These are phyloP conservation scores for barley (Hordeum vulgare) DNA, from an alignment of 176 grass and related monocot genomes.

Conservation along the genomic window DNA sequence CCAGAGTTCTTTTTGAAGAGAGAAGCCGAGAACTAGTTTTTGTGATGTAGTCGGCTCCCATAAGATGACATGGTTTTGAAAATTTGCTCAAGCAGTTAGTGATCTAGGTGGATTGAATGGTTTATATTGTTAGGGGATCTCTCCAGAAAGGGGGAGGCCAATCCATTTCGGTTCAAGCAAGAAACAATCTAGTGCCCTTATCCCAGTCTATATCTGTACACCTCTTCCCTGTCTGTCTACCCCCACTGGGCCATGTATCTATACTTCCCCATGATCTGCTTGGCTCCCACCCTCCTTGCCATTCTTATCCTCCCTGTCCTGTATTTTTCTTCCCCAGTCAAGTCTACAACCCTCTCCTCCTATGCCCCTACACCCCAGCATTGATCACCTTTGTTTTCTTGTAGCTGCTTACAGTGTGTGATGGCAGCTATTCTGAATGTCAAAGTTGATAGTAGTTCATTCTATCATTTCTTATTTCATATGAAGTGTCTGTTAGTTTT, in stretches of 20 bases:
- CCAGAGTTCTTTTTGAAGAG: not conserved
- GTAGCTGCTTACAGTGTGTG: not conserved
- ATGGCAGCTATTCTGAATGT: not conserved
- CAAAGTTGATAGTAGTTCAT: not conserved
- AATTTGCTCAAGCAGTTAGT: not conserved
- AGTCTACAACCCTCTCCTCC: not conserved
- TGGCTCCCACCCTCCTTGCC: not conserved
- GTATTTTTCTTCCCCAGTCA: conserved; percentile 2
- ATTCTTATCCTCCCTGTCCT: not conserved
- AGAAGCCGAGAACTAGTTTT: not conserved
- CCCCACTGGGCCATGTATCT: not conserved
- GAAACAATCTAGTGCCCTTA: not conserved
- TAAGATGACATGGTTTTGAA: not conserved
- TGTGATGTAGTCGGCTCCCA: not conserved
- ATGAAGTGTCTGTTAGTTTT: conserved; percentile 8
- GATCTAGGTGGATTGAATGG: not conserved
- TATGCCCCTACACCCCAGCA: not conserved
- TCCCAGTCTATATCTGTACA: not conserved
- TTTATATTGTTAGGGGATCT: not conserved
- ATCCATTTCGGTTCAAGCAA: not conserved
- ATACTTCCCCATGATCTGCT: not conserved
- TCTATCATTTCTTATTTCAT: not conserved
- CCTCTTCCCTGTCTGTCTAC: not conserved
- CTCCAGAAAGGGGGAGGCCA: not conserved
- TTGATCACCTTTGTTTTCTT: conserved; percentile 2